Evolutionary conservation across 73 alveolate genomes (phyloP), one percentile per base, ranked within the genome.

Genomic region (Blepharisma japonicum): DNA sequence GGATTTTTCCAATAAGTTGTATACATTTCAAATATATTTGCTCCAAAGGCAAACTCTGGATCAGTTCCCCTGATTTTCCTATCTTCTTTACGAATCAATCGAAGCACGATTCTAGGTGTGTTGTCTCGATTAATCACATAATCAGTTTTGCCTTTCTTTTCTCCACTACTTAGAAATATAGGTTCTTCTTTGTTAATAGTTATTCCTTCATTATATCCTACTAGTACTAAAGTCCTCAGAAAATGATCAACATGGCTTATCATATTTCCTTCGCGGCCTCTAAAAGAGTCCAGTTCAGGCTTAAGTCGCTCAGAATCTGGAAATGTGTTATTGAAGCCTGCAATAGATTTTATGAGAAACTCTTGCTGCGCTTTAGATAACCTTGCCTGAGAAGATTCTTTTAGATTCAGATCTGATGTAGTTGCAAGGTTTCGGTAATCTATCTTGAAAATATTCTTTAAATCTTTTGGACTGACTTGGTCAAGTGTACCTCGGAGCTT

Each of bases 1-100:
- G 74, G 74, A 25, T 14, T 25, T 5, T 61, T 61, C 74, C 74
- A 61, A 61, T 61, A 61, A 8, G 38, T 11, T 61, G 74, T 2
- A 61, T 61, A 61, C n/a, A 61, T 11, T 61, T 61, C 74, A 61
- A 61, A 61, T 9, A 61, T 18, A 5, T 61, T 61, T 14, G 50
- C 11, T 14, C 6, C 11, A 61, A 61, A 61, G 18, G 74, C 74
- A 14, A 14, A 2, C 46, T 61, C 74, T 25, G 23, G 14, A 18
- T 14, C 50, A 8, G 23, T 8, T 61, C 74, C 74, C 47, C 23
- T 61, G 49, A 25, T 18, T 20, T 61, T n/a, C 42, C 42, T 32
- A 2, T 61, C 47, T 20, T 25, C 47, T 18, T 14, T 25, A 14
- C 74, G 14, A 2, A 25, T 39, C 14, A 61, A 25, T 11, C 74